Conservation (phyloP, 768 basidiomycete genomes). For the Butyriboletus loyo region DNA sequence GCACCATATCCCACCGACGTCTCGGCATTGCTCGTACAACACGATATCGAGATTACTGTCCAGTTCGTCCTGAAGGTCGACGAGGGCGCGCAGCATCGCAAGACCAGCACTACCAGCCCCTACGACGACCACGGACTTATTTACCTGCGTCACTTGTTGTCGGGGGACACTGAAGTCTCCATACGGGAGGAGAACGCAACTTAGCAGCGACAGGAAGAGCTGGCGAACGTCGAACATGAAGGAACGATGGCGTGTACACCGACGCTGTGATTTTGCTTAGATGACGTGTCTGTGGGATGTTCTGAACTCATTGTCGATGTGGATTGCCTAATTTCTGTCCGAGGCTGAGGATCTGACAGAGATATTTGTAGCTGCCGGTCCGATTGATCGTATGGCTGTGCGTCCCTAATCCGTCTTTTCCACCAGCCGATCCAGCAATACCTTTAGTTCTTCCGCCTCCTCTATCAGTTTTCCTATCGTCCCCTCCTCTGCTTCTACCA, state of each 20-base stretch:
- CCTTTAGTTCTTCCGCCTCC: constrained; percentile 41
- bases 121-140: constrained; percentile 53
- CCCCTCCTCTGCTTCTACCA: constrained; percentile 21
- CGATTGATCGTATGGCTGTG: background rate
- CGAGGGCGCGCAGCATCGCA: constrained; percentile 47
- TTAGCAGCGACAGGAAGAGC: constrained; percentile 8
- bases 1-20: constrained; percentile 59
- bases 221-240: constrained; percentile 12
- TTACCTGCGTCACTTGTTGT: background rate
- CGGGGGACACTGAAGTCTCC: background rate
- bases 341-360: background rate
- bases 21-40: constrained; percentile 50
- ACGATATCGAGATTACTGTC: constrained; percentile 44
- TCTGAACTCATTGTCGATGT: background rate
- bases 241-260: background rate
- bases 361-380: background rate
- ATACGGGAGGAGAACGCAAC: constrained; percentile 7
- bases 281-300: background rate
- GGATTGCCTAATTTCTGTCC: background rate
- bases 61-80: constrained; percentile 43
- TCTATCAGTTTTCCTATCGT: constrained; percentile 35
- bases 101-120: constrained; percentile 59
- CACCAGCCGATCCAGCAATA: constrained; percentile 17
- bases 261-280: no score
- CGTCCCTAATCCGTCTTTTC: constrained; percentile 14